Base-by-base conservation (phyloP, 805 yeast genomes). In the Monosporozyma siamensis region DNA sequence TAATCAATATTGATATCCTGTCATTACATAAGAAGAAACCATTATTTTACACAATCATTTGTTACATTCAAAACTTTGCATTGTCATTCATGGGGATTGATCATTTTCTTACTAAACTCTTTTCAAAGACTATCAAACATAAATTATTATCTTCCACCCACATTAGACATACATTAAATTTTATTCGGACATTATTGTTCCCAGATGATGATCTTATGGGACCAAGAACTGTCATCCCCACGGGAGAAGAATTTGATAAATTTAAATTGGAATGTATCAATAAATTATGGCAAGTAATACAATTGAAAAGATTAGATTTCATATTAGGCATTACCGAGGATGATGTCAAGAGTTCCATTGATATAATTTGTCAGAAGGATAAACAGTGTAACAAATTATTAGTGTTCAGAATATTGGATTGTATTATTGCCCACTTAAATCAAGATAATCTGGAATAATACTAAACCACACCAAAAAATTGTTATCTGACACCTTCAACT, bases 171-270 rank as follows among this genome's bases (percentile, higher is more conserved):
- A 36, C 57, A 3, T 23, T 71, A 6, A 49, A 50, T n/a, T 48
- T 52, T 11, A 22, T 65, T 2, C 54, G 78, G 41, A 54, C 57
- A 24, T 53, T 59, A 24, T 47, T 74, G n/a, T 74, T 74, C 45
- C 78, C 79, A 2, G 57, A 56, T 21, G 76, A 74, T 51, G 71
- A 67, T 12, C 54, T 55, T n/a, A 67, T 75, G 71, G 78, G 78
- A 0, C 72, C 74, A 3, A 64, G 72, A 4, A 52, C 71, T 18
- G 51, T 59, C 3, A 58, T 63, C n/a, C 77, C 79, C 1, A 54
- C 58, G 9, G 60, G 54, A 1, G 64, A 56, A 18, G 74, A 71
- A 44, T 66, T 67, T 43, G 59, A 54, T 23, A 48, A 47, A 2
- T 52, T 64, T 20, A 60, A 63, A 39, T 11, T 37, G 6, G 50